Evolutionary conservation across 2,329 filamentous ascomycete species (phyloP).

Genomic region (Colletotrichum tabaci): DNA sequence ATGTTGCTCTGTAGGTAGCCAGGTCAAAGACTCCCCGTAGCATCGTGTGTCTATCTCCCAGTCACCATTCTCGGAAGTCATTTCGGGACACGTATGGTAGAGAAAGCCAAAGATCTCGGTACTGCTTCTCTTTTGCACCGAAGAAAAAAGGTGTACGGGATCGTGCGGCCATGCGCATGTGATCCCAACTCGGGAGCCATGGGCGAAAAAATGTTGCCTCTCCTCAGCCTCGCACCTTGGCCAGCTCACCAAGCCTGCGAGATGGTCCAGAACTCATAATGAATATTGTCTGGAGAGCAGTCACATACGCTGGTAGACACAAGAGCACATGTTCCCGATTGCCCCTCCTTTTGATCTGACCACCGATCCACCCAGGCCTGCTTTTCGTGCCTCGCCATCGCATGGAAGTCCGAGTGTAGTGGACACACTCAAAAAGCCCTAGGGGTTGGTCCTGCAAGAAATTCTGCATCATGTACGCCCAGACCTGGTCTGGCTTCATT

Average conservation of each 20-base stretch:
- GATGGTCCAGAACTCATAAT: conserved; percentile 4
- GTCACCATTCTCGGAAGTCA: neutral
- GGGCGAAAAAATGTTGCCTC: conserved; percentile 7
- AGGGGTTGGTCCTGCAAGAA: conserved; percentile 36
- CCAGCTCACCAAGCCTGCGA: neutral
- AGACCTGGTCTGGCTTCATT: conserved; percentile 37
- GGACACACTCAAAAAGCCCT: neutral
- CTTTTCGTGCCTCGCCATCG: conserved; percentile 13
- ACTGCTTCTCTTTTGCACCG: neutral
- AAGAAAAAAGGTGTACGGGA: neutral
- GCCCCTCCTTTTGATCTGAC: conserved; percentile 7
- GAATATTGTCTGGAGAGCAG: neutral
- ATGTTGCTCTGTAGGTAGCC: neutral
- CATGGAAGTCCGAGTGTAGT: neutral
- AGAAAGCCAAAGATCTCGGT: neutral
- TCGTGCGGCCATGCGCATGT: conserved; percentile 21
- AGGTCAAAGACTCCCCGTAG: conserved; percentile 11
- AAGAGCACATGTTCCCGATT: conserved; percentile 3
- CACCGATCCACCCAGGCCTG: conserved; percentile 9
- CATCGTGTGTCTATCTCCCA: neutral
- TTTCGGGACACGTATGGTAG: neutral
- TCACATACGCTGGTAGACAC: neutral
- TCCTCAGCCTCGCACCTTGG: neutral
- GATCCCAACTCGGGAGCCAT: conserved; percentile 17
- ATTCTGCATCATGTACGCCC: conserved; percentile 44